Evolutionary conservation across 306 rosid genomes (phyloP), one percentile per base, ranked within the genome.

Genomic region (Astragalus glycyphyllos): DNA sequence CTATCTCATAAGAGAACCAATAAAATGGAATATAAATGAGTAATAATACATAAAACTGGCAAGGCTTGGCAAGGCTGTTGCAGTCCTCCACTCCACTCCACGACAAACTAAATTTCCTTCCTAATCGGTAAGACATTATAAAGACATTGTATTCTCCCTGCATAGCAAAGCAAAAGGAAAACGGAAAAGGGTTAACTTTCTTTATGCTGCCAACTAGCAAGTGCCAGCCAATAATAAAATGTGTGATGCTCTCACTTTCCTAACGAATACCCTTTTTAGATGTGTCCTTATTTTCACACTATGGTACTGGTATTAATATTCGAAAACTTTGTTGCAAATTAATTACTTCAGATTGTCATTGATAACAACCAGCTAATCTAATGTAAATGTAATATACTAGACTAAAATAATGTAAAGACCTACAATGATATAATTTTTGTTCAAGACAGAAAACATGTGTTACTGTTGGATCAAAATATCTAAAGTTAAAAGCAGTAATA

Each of bases 131-230:
- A 41, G 41, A 50, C 26, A 46, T 40, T 41, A 5, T 7, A 61
- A 17, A 79, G 75, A 51, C 23, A 46, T 31, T 53, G 46, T 0
- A 29, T 34, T 4, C 64, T 47, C 34, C 64, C 84, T 80, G 80
- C 57, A 77, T 59, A 38, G 9, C 11, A 8, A 11, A 73, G n/a
- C 29, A 79, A 66, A 65, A 59, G 70, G 26, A 5, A 58, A 42
- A 61, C 44, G 17, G 5, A 59, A 73, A 79, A 68, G 72, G 32
- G 20, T 80, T 29, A 54, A 46, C 72, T 79, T 68, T 73, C 79
- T 54, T 67, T 73, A n/a, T 58, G 70, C 26, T 73, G 71, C 76
- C 76, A 79, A 67, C 75, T 59, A 67, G 35, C 76, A 79, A 73
- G 59, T 51, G 68, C 68, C 57, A 54, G 0, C 76, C 76, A 54